Evolutionary conservation across 768 basidiomycete species (phyloP), one percentile per base, ranked within the genome.

Genomic region (Suillus clintonianus): DNA sequence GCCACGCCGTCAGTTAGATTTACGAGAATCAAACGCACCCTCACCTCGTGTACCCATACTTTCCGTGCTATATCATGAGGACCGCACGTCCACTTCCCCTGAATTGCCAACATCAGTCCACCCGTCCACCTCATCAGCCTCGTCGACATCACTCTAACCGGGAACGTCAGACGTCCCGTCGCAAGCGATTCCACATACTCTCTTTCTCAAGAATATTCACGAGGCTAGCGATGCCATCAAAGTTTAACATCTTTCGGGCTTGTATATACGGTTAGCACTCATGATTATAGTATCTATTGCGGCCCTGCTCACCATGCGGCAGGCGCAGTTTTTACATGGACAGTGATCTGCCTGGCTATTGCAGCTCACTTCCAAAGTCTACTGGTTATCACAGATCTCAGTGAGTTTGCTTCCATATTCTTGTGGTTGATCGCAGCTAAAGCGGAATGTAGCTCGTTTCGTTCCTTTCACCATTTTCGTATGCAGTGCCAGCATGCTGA

Each of bases 381-480:
- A 39, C 78, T 93, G 65, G 82, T 86, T 64, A 81, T 90, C 67
- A 91, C 89, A 62, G 90, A 93, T 78, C 89, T 94, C 74, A 94
- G 92, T 94, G 74, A 73, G 89, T 55, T 63, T 3, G 24, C 14
- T 45, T 45, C 8, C 59, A 19, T 58, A 15, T 36, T 57, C n/a
- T 47, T 32, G n/a, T n/a, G 22, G 5, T 34, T 51, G 45, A 24
- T 27, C 17, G 10, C 27, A 51, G 32, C 48, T 62, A 37, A 68
- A 32, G 45, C 57, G 59, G 57, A 42, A 42, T 61, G 51, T 69
- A 94, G 92, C 92, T 78, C 91, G 89, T 79, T 94, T 94, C 72
- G 88, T 94, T 43, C 92, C 92, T 19, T 91, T 92, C 71, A 89
- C 92, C 60, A 84, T 94, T 72, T 94, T 94, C 68, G 90, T 92